Conservation (phyloP, 2,329 filamentous ascomycete species). For the Lachnellula suecica region DNA sequence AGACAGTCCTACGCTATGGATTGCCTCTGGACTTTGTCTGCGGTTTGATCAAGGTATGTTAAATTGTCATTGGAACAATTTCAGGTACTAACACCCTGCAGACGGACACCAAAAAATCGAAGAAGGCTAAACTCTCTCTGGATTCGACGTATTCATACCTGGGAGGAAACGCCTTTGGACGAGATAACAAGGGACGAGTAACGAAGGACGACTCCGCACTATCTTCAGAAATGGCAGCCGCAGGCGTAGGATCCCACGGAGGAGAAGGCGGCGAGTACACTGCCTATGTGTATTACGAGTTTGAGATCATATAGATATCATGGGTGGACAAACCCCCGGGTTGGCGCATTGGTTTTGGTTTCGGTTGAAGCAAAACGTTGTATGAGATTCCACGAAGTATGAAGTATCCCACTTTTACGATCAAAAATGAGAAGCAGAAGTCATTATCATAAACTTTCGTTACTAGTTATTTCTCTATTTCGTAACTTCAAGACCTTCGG, state of each 20-base stretch:
- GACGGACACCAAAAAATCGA: constrained; percentile 79
- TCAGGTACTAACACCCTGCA: constrained; percentile 38
- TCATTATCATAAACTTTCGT: not conserved
- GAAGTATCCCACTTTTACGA: constrained; percentile 4
- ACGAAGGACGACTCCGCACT: constrained; percentile 83
- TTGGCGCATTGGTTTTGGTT: constrained; percentile 14
- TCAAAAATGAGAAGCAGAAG: not conserved
- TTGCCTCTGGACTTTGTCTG: constrained; percentile 87
- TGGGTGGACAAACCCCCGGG: constrained; percentile 2
- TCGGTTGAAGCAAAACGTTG: constrained; percentile 22
- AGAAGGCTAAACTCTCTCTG: constrained; percentile 76
- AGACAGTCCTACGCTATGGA: constrained; percentile 95
- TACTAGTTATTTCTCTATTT: not conserved
- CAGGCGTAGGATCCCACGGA: constrained; percentile 59
- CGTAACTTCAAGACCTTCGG: constrained; percentile 16
- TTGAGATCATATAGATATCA: constrained; percentile 61
- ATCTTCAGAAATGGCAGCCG: constrained; percentile 80
- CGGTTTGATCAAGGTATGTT: constrained; percentile 75
- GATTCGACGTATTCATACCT: constrained; percentile 88
- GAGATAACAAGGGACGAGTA: constrained; percentile 90
- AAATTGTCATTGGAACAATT: not conserved
- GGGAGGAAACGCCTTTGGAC: constrained; percentile 88
- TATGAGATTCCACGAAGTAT: constrained; percentile 11
- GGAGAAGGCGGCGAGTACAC: constrained; percentile 84
- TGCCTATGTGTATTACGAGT: constrained; percentile 95